Conservation (phyloP, 2,329 filamentous ascomycete genomes). For the Calonectria honghensis region DNA sequence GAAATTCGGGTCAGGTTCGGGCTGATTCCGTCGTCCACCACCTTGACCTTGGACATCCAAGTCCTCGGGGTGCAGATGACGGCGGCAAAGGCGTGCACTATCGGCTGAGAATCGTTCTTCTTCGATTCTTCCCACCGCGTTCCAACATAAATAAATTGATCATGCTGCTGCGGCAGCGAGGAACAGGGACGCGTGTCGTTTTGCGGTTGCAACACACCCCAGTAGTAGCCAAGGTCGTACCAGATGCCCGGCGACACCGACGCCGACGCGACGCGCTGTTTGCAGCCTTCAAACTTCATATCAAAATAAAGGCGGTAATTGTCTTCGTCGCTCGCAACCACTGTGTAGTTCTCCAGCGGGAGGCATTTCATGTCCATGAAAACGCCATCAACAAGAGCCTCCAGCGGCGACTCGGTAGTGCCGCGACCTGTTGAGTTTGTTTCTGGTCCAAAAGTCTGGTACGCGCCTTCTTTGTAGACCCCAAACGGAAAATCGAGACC, state of each 20-base stretch:
- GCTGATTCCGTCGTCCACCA: background rate
- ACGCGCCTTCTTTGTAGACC: background rate
- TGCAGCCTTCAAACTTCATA: background rate
- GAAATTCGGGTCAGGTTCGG: background rate
- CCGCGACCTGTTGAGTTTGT: background rate
- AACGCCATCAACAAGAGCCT: background rate
- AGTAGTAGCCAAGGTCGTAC: background rate
- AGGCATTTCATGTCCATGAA: background rate
- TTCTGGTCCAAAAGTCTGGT: background rate
- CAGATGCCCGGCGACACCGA: background rate
- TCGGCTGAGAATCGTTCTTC: background rate
- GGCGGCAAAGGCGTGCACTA: background rate
- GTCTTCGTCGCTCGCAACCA: background rate
- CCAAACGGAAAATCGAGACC: background rate
- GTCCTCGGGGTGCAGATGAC: background rate
- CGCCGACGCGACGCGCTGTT: background rate
- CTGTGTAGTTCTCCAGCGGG: background rate
- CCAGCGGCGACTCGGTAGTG: background rate
- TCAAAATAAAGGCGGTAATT: background rate
- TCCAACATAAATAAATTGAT: background rate
- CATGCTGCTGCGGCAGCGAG: background rate
- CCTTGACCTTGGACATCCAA: background rate
- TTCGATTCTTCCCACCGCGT: background rate
- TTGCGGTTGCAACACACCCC: background rate
- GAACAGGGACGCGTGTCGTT: background rate